These are phyloP conservation scores for Pisolithus thermaeus DNA, from an alignment of 1,284 basidiomycete species.

Conservation along the genomic window DNA sequence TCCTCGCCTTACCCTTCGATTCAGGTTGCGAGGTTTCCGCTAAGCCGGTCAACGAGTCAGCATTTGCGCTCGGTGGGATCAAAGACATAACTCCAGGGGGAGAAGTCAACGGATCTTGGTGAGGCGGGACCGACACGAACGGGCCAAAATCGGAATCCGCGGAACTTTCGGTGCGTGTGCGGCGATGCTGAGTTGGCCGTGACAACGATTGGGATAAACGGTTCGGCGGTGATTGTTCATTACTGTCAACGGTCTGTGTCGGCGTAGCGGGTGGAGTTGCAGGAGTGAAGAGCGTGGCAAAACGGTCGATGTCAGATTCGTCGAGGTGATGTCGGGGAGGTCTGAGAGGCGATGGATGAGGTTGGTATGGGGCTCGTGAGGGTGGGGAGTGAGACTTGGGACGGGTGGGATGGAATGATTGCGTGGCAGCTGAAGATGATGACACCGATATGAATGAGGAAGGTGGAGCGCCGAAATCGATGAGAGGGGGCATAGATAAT, in stretches of 20 bases:
- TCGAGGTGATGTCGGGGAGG: slow-evolving; percentile 6
- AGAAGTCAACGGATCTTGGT: slow-evolving; percentile 50
- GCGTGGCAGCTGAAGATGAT: not conserved
- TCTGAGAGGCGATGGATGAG: not conserved
- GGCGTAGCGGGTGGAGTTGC: slow-evolving; percentile 39
- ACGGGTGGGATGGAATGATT: not conserved
- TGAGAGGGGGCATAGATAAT: not conserved
- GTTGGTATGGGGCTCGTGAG: not conserved
- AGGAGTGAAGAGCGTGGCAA: slow-evolving; percentile 40
- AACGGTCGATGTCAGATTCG: slow-evolving; percentile 35
- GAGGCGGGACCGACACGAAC: slow-evolving; percentile 57
- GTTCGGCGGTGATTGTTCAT: not conserved
- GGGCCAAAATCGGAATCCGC: slow-evolving; percentile 59
- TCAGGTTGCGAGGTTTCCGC: not conserved
- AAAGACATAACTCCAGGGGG: not conserved
- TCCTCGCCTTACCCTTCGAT: slow-evolving; percentile 5
- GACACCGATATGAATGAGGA: not conserved
- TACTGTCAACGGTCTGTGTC: slow-evolving; percentile 10
- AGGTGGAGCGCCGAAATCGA: not conserved
- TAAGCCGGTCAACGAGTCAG: slow-evolving; percentile 1
- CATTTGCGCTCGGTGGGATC: not conserved
- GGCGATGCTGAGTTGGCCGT: slow-evolving; percentile 9
- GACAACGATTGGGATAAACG: not conserved
- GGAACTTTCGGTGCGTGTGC: slow-evolving; percentile 15
- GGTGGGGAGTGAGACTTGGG: not conserved